Evolutionary conservation across 208 protist species (phyloP), one percentile per base, ranked within the genome.

Genomic region (Trypanosoma melophagium): DNA sequence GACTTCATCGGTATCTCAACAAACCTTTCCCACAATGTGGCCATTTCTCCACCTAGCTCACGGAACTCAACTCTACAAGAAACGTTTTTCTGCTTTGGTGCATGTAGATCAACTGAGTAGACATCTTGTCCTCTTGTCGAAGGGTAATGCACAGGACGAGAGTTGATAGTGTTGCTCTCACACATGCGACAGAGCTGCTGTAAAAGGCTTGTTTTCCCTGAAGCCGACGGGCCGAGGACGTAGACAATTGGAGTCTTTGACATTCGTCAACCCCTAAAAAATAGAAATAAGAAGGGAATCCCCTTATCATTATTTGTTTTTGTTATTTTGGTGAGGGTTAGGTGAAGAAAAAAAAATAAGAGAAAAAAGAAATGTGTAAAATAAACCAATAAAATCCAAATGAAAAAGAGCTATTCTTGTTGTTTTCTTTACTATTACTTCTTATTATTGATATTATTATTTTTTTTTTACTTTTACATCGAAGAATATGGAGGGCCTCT

Each of bases 51-150:
- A 1, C 84, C 86, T 13, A 95, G 50, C 73, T 95, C 89, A 31
- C 79, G 58, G 41, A 91, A 14, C 58, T 92, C 84, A 7, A 92
- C 68, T n/a, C 66, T 66, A 12, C 63, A 42, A 56, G 54, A 56
- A 24, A 22, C 17, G 7, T 0, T 38, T 49, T 61, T 59, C 17
- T 45, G 2, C 45, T 66, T 51, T 13, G 42, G 74, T 60, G 56
- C 25, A 16, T 60, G 7, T 3, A 90, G 16, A 28, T 12, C 22
- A 53, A 90, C 17, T n/a, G 40, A 66, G 38, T 66, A 53, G 45
- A 95, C 71, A 53, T 90, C 80, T 56, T 95, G 90, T 31, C 87
- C 90, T 25, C 71, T 80, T 10, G 90, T 95, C 31, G 90, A 71
- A 16, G 61, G 49, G 5, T 80, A 60, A 24, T 79, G 69, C 12